Conservation (phyloP, 108 stramenopile genomes). For the Cyclotella choctawhatcheeana region DNA sequence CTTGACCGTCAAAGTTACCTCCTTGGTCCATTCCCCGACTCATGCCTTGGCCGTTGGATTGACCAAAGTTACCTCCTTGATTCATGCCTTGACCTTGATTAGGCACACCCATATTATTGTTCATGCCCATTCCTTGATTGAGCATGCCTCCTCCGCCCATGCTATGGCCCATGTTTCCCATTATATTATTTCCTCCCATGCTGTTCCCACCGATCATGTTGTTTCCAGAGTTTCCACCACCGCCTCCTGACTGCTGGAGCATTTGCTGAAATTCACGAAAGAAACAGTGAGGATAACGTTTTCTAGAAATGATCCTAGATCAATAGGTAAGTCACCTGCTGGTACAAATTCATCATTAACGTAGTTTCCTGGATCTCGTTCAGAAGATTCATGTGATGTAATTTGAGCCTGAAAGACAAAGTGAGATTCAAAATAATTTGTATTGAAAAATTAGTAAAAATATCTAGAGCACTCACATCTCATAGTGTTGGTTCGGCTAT, state of each 20-base stretch:
- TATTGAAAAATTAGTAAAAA: not conserved
- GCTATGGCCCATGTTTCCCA: not conserved
- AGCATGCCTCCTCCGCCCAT: slow-evolving; percentile 26
- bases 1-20: not conserved
- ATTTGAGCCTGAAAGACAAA: slow-evolving; percentile 56
- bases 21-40: not conserved
- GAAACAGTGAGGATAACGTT: not conserved
- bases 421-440: not conserved
- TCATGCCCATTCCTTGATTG: slow-evolving; percentile 2
- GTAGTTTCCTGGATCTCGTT: slow-evolving; percentile 94
- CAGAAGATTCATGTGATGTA: slow-evolving; percentile 92
- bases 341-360: slow-evolving; percentile 89
- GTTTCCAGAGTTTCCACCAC: slow-evolving; percentile 11
- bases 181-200: slow-evolving; percentile 25
- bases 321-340: too few species aligned
- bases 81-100: slow-evolving; percentile 15
- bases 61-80: slow-evolving; percentile 6
- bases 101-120: slow-evolving; percentile 8
- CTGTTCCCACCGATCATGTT: not conserved
- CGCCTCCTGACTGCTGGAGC: slow-evolving; percentile 20
- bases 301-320: too few species aligned
- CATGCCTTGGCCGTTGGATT: slow-evolving; percentile 7
- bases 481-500: slow-evolving; percentile 66
- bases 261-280: not conserved
- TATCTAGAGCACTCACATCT: slow-evolving; percentile 49